Base-by-base conservation (phyloP, 352 stramenopile genomes). In the Pythium scleroteichum region DNA sequence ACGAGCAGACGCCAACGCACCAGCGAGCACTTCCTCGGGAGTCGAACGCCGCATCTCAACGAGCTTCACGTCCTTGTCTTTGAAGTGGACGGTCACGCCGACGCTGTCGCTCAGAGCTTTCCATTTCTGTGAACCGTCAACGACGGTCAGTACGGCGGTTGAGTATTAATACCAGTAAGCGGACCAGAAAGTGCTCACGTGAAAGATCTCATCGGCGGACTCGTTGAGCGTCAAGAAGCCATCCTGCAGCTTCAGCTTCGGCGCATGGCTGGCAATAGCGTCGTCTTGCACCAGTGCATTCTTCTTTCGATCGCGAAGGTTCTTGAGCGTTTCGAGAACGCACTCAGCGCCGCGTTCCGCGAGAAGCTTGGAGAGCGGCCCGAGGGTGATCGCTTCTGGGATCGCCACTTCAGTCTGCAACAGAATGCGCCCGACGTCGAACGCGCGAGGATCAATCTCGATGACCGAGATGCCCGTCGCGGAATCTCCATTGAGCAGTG, bases 381-480 rank as follows among this genome's bases (percentile, higher is more conserved):
- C 50, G 16, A 17, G 85, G 32, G 87, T 87, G 41, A 87, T 78
- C 29, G 48, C 69, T 6, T 57, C 50, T n/a, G 76, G 81, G 40
- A 94, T 76, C 27, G 58, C 48, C 26, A 81, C 61, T 22, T 53
- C 22, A 38, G 79, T 70, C 41, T 90, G 84, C 9, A 87, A 62
- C 35, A 94, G 51, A 60, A 94, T 85, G 45, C 85, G 85, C 8
- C 85, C 85, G 27, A 93, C 84, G 48, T 94, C 85, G 54, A 94
- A 94, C 42, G 83, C 83, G 1, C 73, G 76, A 4, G 85, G 83
- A 56, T 96, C 87, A 45, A 96, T 94, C 62, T 95, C 81, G 42
- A 95, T 94, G 16, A 96, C 73, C 14, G 87, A 95, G 26, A 95
- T 77, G 27, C 87, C 87, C 1, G 87, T 96, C 2, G 50, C 74